Base-by-base conservation (phyloP, 202 grass and related monocot species). In the Digitaria exilis region DNA sequence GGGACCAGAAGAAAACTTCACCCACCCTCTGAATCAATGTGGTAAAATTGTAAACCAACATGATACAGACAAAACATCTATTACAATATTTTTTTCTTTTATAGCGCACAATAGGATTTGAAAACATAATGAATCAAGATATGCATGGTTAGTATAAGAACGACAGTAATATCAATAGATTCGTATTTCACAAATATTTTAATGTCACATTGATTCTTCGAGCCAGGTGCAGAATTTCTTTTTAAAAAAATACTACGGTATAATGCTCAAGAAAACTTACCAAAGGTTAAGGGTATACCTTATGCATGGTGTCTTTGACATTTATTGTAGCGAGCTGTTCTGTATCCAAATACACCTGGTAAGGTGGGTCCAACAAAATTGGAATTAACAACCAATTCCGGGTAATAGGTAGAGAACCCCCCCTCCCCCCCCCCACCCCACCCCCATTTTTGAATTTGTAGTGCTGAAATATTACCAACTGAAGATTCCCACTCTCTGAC, bases 291-390 rank as follows among this genome's bases (percentile, higher is more conserved):
- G 82, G 81, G 79, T 62, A 80, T 98, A 98, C 95, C 95, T 95
- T 90, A 87, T 86, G 84, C 65, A 75, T 43, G 45, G 42, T 77
- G 57, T 26, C 70, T 88, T 65, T 73, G 52, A 67, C 75, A 73
- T 83, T 66, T 75, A 87, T 35, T 88, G 69, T 75, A 48, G 72
- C 80, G 71, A 98, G 84, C 67, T 88, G 52, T 87, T 84, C 85
- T 73, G 82, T 77, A 95, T 98, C 84, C 83, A 93, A 74, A 79
- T 88, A 93, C 67, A 95, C 84, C 95, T 98, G 75, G n/a, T 73
- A 76, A 50, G 62, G 41, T 52, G 11, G 44, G 73, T 56, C 49
- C 71, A 82, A 84, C 84, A 87, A 71, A 81, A 82, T 78, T 50
- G 45, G 65, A 81, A 71, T 86, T 68, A 87, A 19, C 15, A 66